These are phyloP conservation scores for Neoscytalidium dimidiatum DNA, from an alignment of 2,329 filamentous ascomycete genomes.

Conservation along the genomic window DNA sequence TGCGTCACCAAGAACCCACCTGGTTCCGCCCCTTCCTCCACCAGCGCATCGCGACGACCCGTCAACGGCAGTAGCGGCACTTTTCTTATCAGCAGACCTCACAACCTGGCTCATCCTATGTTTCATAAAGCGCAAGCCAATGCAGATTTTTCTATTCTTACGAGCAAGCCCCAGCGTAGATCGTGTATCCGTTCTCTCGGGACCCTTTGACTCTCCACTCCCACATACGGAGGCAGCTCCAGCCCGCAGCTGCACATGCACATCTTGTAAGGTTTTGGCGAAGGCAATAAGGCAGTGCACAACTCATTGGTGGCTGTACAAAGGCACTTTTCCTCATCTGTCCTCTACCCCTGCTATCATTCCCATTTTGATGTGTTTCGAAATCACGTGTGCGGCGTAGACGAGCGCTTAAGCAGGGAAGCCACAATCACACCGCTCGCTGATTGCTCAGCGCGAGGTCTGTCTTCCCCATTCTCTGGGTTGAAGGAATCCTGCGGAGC, in stretches of 20 bases:
- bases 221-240: background rate
- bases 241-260: background rate
- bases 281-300: background rate
- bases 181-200: background rate
- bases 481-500: background rate
- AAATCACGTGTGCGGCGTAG: constrained; percentile 11
- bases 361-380: background rate
- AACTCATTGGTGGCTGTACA: background rate
- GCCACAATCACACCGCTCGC: constrained; percentile 1
- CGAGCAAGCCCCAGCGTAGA: background rate
- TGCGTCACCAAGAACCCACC: too few relatives aligned
- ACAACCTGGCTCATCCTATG: background rate
- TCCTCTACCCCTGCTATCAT: background rate
- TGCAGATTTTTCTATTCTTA: constrained; percentile 5
- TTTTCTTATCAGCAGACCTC: background rate
- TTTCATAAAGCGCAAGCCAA: background rate
- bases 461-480: background rate
- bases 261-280: background rate
- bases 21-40: background rate
- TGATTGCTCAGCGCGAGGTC: background rate
- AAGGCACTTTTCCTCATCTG: background rate
- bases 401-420: constrained; percentile 6
- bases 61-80: background rate
- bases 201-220: background rate
- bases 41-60: background rate